Evolutionary conservation across 139 green algal species (phyloP), one percentile per base, ranked within the genome.

Genomic region (Auxenochlorella protothecoides): DNA sequence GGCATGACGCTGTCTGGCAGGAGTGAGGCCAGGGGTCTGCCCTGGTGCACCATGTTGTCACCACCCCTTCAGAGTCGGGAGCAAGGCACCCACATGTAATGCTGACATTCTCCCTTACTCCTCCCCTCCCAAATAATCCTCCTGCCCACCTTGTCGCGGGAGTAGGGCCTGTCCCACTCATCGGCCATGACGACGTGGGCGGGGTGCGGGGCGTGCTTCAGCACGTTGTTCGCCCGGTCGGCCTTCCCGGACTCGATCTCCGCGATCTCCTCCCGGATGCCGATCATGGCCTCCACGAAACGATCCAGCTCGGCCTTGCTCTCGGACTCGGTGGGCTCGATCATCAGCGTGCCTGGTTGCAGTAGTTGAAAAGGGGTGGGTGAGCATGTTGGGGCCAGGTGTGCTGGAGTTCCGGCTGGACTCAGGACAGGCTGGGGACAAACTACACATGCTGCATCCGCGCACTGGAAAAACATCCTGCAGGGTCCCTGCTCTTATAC

Each of bases 311-410:
- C 89, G 55, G 78, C 81, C 84, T 97, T 96, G 83, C 69, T 85
- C 86, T 97, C 92, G 12, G 70, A 86, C 86, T 97, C 92, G 12
- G 94, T 99, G 60, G 95, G 95, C 90, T 99, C 95, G 27, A 99
- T 93, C 95, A 99, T 98, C 59, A 99, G 89, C 12, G 95, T 99
- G 72, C 95, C 93, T 44, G 72, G 12, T 4, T n/a, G 59, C 59
- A n/a, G 59, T 3, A 64, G 12, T 64, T 2, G 59, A 64, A 64
- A 64, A n/a, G 27, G 27, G 12, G 59, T 64, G 59, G 12, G 59
- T 64, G 59, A 44, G 27, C 27, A 44, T 44, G 27, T 44, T 44
- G 27, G 27, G 27, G 0, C 27, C 27, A 44, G 27, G 27, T 44
- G 27, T 44, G 27, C 27, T 44, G 27, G 27, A 44, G 27, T 44